A percentile compares a stretch with the other conserved stretches of the same genome.
These are phyloP conservation scores for Candida incommunis DNA, from an alignment of 805 yeast species.

Conservation along the genomic window DNA sequence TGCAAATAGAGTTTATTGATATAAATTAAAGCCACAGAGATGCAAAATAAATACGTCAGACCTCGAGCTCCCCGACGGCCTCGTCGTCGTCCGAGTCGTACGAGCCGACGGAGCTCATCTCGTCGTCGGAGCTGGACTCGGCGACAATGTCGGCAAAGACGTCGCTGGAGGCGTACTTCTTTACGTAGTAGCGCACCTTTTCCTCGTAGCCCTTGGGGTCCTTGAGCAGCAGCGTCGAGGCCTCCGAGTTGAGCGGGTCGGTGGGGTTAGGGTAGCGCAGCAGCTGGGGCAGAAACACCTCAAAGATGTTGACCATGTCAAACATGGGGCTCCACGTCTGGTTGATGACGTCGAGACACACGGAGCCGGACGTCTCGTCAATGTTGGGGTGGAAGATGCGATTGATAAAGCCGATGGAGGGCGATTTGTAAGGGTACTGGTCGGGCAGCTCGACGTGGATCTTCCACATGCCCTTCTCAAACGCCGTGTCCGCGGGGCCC, in stretches of 20 bases:
- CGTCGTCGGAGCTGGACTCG: constrained; percentile 22
- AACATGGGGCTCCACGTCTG: constrained; percentile 99
- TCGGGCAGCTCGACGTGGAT: constrained; percentile 88
- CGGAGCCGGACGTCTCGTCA: constrained; percentile 78
- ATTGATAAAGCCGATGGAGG: constrained; percentile 87
- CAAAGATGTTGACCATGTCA: constrained; percentile 81
- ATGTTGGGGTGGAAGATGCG: constrained; percentile 92
- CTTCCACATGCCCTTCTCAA: constrained; percentile 82
- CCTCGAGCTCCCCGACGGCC: constrained; percentile 26
- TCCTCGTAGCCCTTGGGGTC: constrained; percentile 53
- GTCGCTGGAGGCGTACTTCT: constrained; percentile 44
- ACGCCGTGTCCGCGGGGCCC: constrained; percentile 83
- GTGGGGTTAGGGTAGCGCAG: constrained; percentile 85
- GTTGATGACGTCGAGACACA: constrained; percentile 89
- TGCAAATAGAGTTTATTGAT: background rate
- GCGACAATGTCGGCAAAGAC: constrained; percentile 36
- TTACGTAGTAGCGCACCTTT: constrained; percentile 56
- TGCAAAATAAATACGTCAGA: constrained; percentile 8
- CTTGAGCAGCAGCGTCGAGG: constrained; percentile 62
- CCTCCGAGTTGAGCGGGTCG: constrained; percentile 87
- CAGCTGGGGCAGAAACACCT: constrained; percentile 83
- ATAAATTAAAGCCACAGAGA: background rate
- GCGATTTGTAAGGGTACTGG: constrained; percentile 90
- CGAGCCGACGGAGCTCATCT: constrained; percentile 28
- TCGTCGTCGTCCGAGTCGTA: constrained; percentile 25